Percentiles rank a stretch among this genome's conserved stretches.
Conservation (phyloP, 2,329 filamentous ascomycete species). For the Cladosporium sphaerospermum region DNA sequence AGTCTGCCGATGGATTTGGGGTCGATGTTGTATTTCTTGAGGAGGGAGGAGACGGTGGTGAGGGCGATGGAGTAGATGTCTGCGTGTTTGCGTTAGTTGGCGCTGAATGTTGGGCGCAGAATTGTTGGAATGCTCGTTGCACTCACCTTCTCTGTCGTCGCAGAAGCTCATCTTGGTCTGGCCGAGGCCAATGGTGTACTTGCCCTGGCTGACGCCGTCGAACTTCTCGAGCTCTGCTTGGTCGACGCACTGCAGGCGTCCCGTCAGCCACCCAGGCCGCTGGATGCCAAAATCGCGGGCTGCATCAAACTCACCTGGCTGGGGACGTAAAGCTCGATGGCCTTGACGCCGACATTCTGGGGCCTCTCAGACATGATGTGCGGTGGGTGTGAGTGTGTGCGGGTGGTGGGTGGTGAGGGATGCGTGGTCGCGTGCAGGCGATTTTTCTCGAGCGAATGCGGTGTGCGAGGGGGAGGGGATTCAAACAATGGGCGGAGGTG, state of each 20-base stretch:
- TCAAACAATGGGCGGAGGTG: neutral
- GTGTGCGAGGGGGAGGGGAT: constrained; percentile 3
- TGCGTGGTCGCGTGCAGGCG: constrained; percentile 3
- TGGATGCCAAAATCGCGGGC: neutral
- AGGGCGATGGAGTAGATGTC: constrained; percentile 51
- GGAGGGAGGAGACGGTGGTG: constrained; percentile 46
- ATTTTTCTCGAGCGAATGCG: constrained; percentile 2
- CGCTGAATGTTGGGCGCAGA: too few relatives aligned
- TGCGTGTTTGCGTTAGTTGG: constrained; percentile 17
- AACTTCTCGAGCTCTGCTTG: constrained; percentile 50
- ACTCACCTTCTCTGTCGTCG: constrained; percentile 46
- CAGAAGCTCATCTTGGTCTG: constrained; percentile 53
- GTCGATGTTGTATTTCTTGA: constrained; percentile 49
- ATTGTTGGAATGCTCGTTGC: too few relatives aligned
- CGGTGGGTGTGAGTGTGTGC: neutral
- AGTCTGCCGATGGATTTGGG: constrained; percentile 46
- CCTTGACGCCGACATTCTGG: constrained; percentile 48
- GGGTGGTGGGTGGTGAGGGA: neutral
- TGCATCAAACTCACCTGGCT: constrained; percentile 38
- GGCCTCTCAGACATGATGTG: constrained; percentile 39
- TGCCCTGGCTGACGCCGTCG: constrained; percentile 47
- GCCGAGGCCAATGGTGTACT: constrained; percentile 50
- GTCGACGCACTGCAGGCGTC: constrained; percentile 43
- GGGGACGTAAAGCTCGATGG: constrained; percentile 50
- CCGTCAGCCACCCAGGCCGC: constrained; percentile 14